Conservation (phyloP, 164 flowering plant genomes). For the Magnolia changhungtana region DNA sequence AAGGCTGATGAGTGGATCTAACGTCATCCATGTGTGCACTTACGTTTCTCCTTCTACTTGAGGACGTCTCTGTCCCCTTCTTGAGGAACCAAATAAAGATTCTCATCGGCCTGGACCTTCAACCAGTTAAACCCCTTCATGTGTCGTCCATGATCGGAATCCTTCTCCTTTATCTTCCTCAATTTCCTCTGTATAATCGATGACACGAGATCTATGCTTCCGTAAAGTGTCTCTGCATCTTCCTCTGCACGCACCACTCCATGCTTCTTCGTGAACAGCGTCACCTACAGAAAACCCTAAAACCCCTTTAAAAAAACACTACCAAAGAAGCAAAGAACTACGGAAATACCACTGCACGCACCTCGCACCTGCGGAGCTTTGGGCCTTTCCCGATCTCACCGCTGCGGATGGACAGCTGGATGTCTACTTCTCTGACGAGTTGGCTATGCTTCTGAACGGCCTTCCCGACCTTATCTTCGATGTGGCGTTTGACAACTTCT, state of each 20-base stretch:
- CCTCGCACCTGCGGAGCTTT: slow-evolving; percentile 76
- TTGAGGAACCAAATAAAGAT: neutral
- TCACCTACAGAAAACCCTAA: slow-evolving; percentile 43
- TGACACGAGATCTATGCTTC: slow-evolving; percentile 72
- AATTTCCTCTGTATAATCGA: slow-evolving; percentile 29
- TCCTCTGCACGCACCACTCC: slow-evolving; percentile 94
- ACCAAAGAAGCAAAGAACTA: neutral
- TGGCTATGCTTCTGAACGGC: slow-evolving; percentile 86
- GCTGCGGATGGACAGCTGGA: slow-evolving; percentile 71
- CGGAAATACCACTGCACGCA: slow-evolving; percentile 9
- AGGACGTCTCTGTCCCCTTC: too few relatives aligned
- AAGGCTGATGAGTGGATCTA: too few relatives aligned
- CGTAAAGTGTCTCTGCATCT: slow-evolving; percentile 69
- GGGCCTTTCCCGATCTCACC: slow-evolving; percentile 88
- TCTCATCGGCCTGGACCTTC: slow-evolving; percentile 58
- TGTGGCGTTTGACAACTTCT: slow-evolving; percentile 54
- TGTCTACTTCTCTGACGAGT: slow-evolving; percentile 84
- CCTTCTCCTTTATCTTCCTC: slow-evolving; percentile 96
- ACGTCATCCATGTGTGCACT: too few relatives aligned
- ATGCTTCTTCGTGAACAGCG: slow-evolving; percentile 80
- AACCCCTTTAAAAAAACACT: neutral
- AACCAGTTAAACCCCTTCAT: slow-evolving; percentile 74
- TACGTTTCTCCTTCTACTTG: too few relatives aligned
- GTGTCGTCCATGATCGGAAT: slow-evolving; percentile 81
- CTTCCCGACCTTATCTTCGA: slow-evolving; percentile 89